phyloP scores from a whole-genome alignment of 2,329 filamentous ascomycete species.

The Chrysoporthe puriensis region DNA sequence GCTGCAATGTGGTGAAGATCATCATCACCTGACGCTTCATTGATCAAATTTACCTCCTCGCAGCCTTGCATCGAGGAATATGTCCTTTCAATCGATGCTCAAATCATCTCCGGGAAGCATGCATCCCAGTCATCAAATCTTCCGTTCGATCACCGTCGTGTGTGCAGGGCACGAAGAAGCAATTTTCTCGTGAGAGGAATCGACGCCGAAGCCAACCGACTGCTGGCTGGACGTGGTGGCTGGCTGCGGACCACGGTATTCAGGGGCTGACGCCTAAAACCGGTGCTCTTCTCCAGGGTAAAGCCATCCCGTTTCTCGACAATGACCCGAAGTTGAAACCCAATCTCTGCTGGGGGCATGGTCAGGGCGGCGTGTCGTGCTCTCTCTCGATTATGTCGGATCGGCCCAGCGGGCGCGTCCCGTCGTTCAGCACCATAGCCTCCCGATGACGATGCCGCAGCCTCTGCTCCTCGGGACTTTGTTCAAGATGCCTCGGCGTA shows the following conservation, averaged over 20 bases:
- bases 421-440: slow-evolving; percentile 89
- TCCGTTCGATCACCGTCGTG: neutral
- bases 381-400: slow-evolving; percentile 78
- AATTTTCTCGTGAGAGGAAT: neutral
- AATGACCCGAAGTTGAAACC: neutral
- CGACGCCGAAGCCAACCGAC: neutral
- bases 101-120: neutral
- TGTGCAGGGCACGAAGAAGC: neutral
- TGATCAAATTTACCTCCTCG: neutral
- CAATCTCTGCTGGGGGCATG: neutral
- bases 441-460: slow-evolving; percentile 78
- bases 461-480: slow-evolving; percentile 69
- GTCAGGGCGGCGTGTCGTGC: slow-evolving; percentile 43
- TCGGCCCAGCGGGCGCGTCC: slow-evolving; percentile 72
- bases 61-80: neutral
- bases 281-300: neutral
- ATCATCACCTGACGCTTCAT: neutral
- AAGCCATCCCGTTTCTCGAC: neutral
- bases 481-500: slow-evolving; percentile 49
- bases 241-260: neutral
- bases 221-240: neutral
- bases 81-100: neutral
- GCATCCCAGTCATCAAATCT: neutral
- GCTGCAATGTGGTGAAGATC: neutral
- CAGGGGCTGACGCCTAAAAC: neutral